Evolutionary conservation across 768 basidiomycete genomes (phyloP).

Genomic region (Podaxis rugospora): DNA sequence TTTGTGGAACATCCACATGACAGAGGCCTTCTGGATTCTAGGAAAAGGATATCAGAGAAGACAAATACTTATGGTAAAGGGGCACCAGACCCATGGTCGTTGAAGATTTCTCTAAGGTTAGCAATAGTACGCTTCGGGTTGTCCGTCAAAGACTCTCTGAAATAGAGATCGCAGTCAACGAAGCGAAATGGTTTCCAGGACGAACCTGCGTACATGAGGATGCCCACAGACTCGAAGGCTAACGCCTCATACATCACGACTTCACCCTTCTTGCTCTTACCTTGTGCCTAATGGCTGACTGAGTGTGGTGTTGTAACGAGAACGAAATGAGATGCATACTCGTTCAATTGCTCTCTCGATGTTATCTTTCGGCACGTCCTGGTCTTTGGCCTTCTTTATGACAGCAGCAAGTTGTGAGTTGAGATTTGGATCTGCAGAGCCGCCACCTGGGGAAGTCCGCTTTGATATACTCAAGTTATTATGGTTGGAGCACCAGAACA

Average conservation of each 20-base stretch:
- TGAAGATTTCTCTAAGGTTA: conserved; percentile 49
- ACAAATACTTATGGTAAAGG: not conserved
- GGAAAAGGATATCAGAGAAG: not conserved
- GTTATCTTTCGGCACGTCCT: conserved; percentile 66
- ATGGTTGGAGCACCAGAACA: conserved; percentile 14
- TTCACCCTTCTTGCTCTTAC: conserved; percentile 43
- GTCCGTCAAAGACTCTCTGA: conserved; percentile 40
- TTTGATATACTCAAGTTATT: conserved; percentile 2
- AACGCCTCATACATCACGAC: conserved; percentile 59
- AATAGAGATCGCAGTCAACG: not conserved
- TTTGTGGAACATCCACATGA: conserved; percentile 61
- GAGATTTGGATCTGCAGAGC: conserved; percentile 47
- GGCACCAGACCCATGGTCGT: conserved; percentile 39
- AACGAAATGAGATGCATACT: conserved; percentile 25
- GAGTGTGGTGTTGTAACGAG: not conserved
- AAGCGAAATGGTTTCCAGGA: not conserved
- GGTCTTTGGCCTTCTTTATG: conserved; percentile 51
- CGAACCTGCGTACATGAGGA: conserved; percentile 50
- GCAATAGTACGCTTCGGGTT: conserved; percentile 61
- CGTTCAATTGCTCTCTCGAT: conserved; percentile 58
- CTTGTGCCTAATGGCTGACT: conserved; percentile 26
- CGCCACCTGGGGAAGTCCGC: conserved; percentile 38
- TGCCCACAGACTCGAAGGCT: conserved; percentile 50
- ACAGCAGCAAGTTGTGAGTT: conserved; percentile 51
- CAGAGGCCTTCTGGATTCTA: conserved; percentile 60